Base-by-base conservation (phyloP, 257 asterid species). In the Buddleja alternifolia region DNA sequence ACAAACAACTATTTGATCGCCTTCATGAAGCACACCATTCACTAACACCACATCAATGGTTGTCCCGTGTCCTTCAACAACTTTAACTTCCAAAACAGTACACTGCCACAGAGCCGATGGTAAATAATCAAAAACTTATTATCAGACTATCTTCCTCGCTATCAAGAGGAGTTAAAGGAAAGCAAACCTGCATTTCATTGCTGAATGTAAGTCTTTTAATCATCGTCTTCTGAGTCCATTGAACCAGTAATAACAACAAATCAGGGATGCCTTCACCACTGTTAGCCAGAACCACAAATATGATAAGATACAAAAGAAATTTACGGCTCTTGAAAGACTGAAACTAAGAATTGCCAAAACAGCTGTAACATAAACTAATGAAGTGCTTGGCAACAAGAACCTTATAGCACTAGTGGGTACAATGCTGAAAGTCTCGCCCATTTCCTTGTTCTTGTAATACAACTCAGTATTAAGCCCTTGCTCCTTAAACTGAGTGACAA, bases 261-360 rank as follows among this genome's bases (percentile, higher is more conserved):
- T 94, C 99, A 10, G 97, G 99, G 69, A 94, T 75, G 37, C 97
- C 99, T 85, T 94, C 99, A 68, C 97, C 99, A 65, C 99, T 93
- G 82, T 70, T 63, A 66, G 41, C 73, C 63, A 72, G 45, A 61
- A 71, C 24, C 58, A 65, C 39, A 63, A 75, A 47, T 34, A 74
- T 21, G 42, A 56, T 48, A 73, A 60, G 45, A 56, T 51, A 75
- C 9, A 25, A 24, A 62, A 25, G 34, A 23, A 37, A 55, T 40
- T 19, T 48, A 75, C 44, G 60, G 52, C 37, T 52, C 15, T 57
- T 24, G 50, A 24, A 41, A 48, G 9, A 42, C 21, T n/a, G 32
- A 59, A 32, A 39, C 7, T 2, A 37, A 47, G 16, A 70, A 50
- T 44, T 32, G 62, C 56, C 5, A 57, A 63, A 47, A 59, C 66